A percentile compares a stretch with the other conserved stretches of the same genome.
These are phyloP conservation scores for Eucalyptus guilfoylei DNA, from an alignment of 345 rosid genomes.

Conservation along the genomic window DNA sequence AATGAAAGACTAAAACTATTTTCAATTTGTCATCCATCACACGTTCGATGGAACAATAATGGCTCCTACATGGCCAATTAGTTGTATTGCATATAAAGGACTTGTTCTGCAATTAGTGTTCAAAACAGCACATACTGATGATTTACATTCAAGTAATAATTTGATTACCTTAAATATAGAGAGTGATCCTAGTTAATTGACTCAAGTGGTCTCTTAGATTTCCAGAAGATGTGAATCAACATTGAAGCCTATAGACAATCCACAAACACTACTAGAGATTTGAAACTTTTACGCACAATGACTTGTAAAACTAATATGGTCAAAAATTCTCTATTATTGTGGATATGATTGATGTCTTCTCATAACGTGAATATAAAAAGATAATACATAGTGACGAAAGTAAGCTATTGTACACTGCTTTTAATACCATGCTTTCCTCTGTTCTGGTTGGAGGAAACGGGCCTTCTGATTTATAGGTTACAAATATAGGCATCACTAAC, in stretches of 20 bases:
- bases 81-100: neutral
- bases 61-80: neutral
- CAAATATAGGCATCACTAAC: neutral
- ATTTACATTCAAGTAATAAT: too few relatives aligned
- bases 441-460: neutral
- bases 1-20: neutral
- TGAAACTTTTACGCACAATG: neutral
- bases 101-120: neutral
- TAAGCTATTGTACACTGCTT: neutral
- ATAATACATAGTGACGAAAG: neutral
- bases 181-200: neutral
- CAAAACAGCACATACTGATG: neutral
- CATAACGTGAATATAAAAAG: neutral
- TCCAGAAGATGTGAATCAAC: neutral
- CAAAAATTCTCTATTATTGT: neutral
- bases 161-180: neutral
- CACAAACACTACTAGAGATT: neutral
- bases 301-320: neutral
- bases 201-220: neutral
- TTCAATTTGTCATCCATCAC: neutral
- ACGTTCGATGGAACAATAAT: neutral
- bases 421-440: neutral
- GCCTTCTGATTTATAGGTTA: neutral
- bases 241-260: neutral
- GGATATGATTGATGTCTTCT: neutral